Conservation (phyloP, 2,329 filamentous ascomycete genomes). For the Aspergillus arachidicola region DNA sequence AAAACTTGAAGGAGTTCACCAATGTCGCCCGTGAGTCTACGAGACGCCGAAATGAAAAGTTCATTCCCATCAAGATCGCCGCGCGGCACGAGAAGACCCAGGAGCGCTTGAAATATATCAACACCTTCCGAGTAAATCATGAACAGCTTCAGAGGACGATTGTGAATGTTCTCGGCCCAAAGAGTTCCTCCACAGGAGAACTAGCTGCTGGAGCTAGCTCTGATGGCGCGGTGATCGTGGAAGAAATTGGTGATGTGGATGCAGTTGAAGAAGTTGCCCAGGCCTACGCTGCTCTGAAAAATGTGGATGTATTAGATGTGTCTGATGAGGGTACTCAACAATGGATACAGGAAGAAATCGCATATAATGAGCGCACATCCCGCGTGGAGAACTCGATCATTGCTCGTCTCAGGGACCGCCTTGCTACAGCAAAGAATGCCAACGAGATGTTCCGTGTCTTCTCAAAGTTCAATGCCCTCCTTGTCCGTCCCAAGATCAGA, state of each 20-base stretch:
- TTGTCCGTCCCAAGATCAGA: conserved; percentile 97
- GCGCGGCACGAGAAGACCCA: conserved; percentile 87
- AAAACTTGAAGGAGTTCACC: conserved; percentile 95
- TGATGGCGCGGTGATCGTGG: conserved; percentile 72
- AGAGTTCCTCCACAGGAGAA: conserved; percentile 59
- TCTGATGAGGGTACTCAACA: conserved; percentile 83
- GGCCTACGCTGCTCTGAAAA: conserved; percentile 90
- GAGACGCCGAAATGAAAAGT: conserved; percentile 90
- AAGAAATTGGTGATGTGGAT: conserved; percentile 96
- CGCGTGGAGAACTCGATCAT: conserved; percentile 99
- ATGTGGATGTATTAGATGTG: conserved; percentile 93
- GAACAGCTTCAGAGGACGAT: conserved; percentile 97
- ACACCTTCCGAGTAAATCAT: conserved; percentile 93
- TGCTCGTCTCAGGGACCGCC: conserved; percentile 82
- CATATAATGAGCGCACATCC: conserved; percentile 96
- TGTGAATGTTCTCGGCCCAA: conserved; percentile 88
- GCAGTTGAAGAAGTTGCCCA: conserved; percentile 94
- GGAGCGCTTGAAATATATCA: conserved; percentile 87
- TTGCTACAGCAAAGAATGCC: conserved; percentile 93
- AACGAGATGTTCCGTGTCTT: conserved; percentile 99
- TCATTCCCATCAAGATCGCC: conserved; percentile 95
- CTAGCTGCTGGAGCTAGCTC: conserved; percentile 42
- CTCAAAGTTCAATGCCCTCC: conserved; percentile 98
- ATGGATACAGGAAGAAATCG: conserved; percentile 92
- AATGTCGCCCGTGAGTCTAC: conserved; percentile 96